Percentiles rank a stretch among this genome's conserved stretches.
Evolutionary conservation across 2,329 filamentous ascomycete species (phyloP).

Genomic region (Calonectria montana): DNA sequence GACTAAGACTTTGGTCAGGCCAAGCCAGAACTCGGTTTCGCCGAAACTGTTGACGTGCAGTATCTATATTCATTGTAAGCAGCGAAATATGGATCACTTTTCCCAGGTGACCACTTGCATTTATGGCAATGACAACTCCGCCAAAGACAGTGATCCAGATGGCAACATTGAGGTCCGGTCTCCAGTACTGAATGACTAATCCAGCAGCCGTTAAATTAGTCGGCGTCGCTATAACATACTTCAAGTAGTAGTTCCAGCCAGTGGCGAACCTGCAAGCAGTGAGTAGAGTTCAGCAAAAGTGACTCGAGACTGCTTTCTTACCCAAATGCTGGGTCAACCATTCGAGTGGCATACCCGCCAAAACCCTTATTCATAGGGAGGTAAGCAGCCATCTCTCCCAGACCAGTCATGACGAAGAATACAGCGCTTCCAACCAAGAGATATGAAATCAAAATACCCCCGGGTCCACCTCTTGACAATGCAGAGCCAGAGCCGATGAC

Average conservation of each 20-base stretch:
- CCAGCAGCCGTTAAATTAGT: conserved; percentile 54
- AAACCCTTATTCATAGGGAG: conserved; percentile 45
- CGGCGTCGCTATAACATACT: conserved; percentile 52
- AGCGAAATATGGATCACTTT: not conserved
- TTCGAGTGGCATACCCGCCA: conserved; percentile 43
- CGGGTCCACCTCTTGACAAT: conserved; percentile 59
- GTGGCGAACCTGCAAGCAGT: conserved; percentile 49
- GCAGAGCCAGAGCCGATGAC: conserved; percentile 64
- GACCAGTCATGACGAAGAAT: conserved; percentile 65
- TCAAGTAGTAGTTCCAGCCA: conserved; percentile 61
- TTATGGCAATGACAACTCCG: conserved; percentile 48
- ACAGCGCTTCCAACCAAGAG: conserved; percentile 60
- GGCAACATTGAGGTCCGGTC: conserved; percentile 50
- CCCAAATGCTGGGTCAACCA: conserved; percentile 47
- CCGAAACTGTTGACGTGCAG: conserved; percentile 56
- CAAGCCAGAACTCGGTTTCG: conserved; percentile 62
- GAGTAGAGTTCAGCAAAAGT: not conserved
- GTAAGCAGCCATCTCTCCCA: conserved; percentile 49
- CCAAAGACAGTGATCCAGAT: conserved; percentile 53
- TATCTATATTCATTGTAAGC: conserved; percentile 33
- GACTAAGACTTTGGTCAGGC: conserved; percentile 56
- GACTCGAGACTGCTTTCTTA: conserved; percentile 4
- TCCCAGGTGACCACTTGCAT: conserved; percentile 27
- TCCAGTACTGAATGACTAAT: conserved; percentile 52
- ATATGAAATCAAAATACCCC: conserved; percentile 53